Evolutionary conservation across 176 grass and related monocot species (phyloP).

Genomic region (Triticum urartu): DNA sequence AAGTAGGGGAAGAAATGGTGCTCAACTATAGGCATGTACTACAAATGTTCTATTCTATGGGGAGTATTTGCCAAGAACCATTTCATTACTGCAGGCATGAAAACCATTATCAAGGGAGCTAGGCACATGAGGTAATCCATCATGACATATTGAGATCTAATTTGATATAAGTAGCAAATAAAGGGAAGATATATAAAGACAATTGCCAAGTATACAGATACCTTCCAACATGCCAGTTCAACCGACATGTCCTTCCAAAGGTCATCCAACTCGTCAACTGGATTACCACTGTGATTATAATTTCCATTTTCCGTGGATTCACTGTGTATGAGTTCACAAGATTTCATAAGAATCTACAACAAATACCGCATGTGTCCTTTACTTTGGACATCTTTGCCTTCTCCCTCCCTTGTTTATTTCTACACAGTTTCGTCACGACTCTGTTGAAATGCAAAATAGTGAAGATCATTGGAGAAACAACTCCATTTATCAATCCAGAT

Average conservation of each 20-base stretch:
- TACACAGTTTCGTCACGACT: neutral
- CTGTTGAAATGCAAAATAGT: constrained; percentile 30
- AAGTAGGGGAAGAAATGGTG: neutral
- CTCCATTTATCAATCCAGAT: neutral
- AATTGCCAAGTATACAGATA: constrained; percentile 6
- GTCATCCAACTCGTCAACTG: constrained; percentile 47
- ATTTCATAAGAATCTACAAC: constrained; percentile 16
- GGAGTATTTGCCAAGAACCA: neutral
- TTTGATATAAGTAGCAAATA: constrained; percentile 13
- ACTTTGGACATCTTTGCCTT: neutral
- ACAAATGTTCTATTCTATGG: neutral
- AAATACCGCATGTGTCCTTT: neutral
- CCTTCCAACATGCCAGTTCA: constrained; percentile 60
- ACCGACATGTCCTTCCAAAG: constrained; percentile 62
- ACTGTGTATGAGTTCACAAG: constrained; percentile 26
- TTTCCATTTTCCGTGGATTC: constrained; percentile 4
- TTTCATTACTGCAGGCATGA: neutral
- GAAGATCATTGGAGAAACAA: neutral
- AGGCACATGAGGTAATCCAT: neutral
- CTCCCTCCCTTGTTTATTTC: neutral
- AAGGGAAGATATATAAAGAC: neutral
- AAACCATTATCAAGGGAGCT: neutral
- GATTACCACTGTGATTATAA: neutral
- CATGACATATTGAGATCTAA: neutral
- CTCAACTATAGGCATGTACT: neutral